A percentile compares a stretch with the other conserved stretches of the same genome.
These are phyloP conservation scores for Coelastrella sp. DNA, from an alignment of 139 green algal genomes.

Conservation along the genomic window DNA sequence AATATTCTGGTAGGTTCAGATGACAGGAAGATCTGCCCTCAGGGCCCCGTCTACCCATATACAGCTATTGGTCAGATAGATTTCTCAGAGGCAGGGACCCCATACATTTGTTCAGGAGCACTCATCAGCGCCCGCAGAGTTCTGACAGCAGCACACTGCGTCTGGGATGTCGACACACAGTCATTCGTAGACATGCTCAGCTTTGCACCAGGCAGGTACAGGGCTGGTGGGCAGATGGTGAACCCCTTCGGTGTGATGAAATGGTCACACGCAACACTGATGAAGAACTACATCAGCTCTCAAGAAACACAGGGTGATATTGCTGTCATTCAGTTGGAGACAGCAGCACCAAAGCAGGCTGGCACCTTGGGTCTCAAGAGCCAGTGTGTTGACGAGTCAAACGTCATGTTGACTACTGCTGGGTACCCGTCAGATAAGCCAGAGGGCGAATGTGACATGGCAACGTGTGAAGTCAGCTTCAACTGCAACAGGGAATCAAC, in stretches of 20 bases:
- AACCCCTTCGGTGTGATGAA: conserved; percentile 41
- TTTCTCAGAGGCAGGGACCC: background rate
- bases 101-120: conserved; percentile 44
- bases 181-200: conserved; percentile 31
- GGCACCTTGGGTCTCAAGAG: conserved; percentile 25
- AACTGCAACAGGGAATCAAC: conserved; percentile 22
- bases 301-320: conserved; percentile 26
- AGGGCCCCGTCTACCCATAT: background rate
- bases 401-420: conserved; percentile 4
- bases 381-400: background rate
- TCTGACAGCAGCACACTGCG: conserved; percentile 47
- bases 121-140: conserved; percentile 38
- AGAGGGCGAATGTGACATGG: conserved; percentile 14
- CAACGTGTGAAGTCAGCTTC: background rate
- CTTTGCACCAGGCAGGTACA: conserved; percentile 41
- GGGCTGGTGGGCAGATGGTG: background rate
- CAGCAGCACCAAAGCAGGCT: background rate
- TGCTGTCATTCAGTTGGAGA: conserved; percentile 19
- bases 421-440: conserved; percentile 42
- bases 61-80: conserved; percentile 46
- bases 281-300: conserved; percentile 39
- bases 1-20: conserved; percentile 19
- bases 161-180: conserved; percentile 35
- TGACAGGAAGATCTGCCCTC: conserved; percentile 25
- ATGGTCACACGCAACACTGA: conserved; percentile 27